Percentiles rank a stretch among this genome's conserved stretches.
phyloP scores from a whole-genome alignment of 2,329 filamentous ascomycete genomes.

The Alternaria novae-zelandiae region DNA sequence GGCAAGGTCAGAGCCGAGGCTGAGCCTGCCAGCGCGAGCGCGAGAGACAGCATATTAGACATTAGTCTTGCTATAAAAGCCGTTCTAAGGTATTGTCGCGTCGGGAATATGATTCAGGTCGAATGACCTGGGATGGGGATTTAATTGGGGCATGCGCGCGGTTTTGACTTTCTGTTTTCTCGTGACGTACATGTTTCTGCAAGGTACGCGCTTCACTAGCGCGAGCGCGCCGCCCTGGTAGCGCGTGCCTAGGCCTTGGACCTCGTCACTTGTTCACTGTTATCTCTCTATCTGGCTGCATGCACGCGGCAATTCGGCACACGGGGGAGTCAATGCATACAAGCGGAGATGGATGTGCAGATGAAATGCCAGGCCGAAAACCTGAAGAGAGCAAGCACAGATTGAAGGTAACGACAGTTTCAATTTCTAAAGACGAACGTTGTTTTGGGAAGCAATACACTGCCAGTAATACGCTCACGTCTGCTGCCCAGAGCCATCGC shows the following conservation, averaged over 20 bases:
- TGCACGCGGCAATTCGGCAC: not conserved
- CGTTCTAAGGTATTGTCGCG: not conserved
- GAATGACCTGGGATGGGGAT: not conserved
- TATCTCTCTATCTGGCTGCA: not conserved
- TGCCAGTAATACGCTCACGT: not conserved
- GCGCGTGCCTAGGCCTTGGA: not conserved
- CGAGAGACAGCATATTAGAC: constrained; percentile 17
- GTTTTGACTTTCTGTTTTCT: constrained; percentile 8
- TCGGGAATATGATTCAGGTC: not conserved
- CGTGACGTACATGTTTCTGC: constrained; percentile 10
- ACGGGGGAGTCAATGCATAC: not conserved
- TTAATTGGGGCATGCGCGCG: constrained; percentile 2
- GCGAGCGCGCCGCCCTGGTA: constrained; percentile 2
- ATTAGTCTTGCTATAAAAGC: not conserved
- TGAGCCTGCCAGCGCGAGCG: constrained; percentile 26
- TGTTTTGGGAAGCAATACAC: not conserved
- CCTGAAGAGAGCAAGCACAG: not conserved
- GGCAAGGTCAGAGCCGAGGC: constrained; percentile 26
- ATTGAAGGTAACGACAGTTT: not conserved
- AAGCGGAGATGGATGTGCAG: not conserved
- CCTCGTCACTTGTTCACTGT: not conserved
- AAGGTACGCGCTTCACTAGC: constrained; percentile 6
- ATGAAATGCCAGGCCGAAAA: not conserved
- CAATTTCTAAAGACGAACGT: not conserved
- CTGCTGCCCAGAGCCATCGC: not conserved